A percentile compares a stretch with the other conserved stretches of the same genome.
Conservation (phyloP, 108 stramenopile genomes). For the Fistulifera solaris region DNA sequence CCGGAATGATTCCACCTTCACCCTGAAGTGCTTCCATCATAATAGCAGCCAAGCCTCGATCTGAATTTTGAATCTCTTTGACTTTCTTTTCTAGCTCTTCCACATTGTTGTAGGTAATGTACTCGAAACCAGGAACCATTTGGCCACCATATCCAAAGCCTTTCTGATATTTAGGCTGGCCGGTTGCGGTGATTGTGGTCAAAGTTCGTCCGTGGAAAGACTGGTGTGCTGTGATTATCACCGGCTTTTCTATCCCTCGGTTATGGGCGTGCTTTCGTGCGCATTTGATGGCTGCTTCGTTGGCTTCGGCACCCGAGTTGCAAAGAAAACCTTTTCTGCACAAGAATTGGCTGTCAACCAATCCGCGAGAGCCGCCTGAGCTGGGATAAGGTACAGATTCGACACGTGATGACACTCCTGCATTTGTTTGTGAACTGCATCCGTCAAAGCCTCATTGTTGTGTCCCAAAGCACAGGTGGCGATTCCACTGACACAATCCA, state of each 20-base stretch:
- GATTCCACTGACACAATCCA: conserved; percentile 95
- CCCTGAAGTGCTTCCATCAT: conserved; percentile 95
- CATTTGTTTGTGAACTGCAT: conserved; percentile 86
- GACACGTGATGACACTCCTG: conserved; percentile 76
- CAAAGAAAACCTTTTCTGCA: conserved; percentile 96
- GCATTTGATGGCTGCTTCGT: conserved; percentile 95
- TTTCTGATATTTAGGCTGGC: conserved; percentile 94
- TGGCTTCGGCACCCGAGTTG: conserved; percentile 95
- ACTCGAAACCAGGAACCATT: conserved; percentile 84
- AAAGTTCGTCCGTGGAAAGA: conserved; percentile 96
- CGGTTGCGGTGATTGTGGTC: conserved; percentile 92
- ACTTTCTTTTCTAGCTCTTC: conserved; percentile 67
- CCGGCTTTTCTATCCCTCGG: conserved; percentile 78
- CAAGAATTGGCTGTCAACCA: conserved; percentile 87
- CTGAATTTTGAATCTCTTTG: conserved; percentile 41
- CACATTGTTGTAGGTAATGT: conserved; percentile 86
- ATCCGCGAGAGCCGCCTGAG: conserved; percentile 83
- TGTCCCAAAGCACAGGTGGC: conserved; percentile 95
- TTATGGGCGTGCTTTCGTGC: conserved; percentile 81
- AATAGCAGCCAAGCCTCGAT: conserved; percentile 85
- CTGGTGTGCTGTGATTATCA: conserved; percentile 86
- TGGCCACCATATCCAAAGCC: conserved; percentile 80
- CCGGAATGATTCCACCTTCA: conserved; percentile 94
- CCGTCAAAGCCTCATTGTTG: conserved; percentile 61
- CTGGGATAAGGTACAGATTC: conserved; percentile 91